A percentile compares a stretch with the other conserved stretches of the same genome.
Conservation (phyloP, 768 basidiomycete genomes). For the Lactarius sp. region DNA sequence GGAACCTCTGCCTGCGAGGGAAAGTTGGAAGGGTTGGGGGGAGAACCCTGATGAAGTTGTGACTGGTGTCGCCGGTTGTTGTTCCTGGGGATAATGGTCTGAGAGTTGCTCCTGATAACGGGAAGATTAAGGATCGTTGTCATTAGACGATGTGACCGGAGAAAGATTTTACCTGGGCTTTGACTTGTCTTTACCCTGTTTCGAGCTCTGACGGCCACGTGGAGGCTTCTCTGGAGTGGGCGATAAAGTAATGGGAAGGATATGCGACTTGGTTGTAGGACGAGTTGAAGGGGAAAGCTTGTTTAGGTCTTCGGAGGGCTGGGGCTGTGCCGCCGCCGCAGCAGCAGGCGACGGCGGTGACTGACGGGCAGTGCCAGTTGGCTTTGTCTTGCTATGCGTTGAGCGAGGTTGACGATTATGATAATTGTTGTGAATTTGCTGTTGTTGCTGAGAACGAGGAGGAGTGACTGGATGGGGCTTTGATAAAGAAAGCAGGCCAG, state of each 20-base stretch:
- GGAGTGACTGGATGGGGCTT: constrained; percentile 43
- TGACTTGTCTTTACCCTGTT: constrained; percentile 41
- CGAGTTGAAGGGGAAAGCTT: constrained; percentile 31
- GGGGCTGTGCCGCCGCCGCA: constrained; percentile 29
- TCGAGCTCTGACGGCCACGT: constrained; percentile 35
- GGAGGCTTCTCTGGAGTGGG: constrained; percentile 30
- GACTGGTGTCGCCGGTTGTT: constrained; percentile 42
- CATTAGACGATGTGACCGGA: not conserved
- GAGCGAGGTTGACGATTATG: constrained; percentile 28
- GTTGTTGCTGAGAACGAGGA: constrained; percentile 37
- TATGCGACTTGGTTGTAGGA: constrained; percentile 4
- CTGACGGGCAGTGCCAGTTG: constrained; percentile 3
- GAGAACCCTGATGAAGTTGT: constrained; percentile 55
- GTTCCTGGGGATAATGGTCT: constrained; percentile 37
- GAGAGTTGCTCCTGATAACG: constrained; percentile 42
- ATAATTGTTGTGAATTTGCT: constrained; percentile 31
- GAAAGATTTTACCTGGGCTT: constrained; percentile 36
- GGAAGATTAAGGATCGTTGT: not conserved
- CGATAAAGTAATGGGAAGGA: constrained; percentile 14
- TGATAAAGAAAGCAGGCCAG: constrained; percentile 66
- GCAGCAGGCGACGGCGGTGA: constrained; percentile 25
- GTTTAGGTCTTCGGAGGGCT: constrained; percentile 31
- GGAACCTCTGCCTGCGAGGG: constrained; percentile 65
- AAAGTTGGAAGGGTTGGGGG: constrained; percentile 39
- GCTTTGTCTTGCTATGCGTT: constrained; percentile 38